These are phyloP conservation scores for Seiridium cupressi DNA, from an alignment of 2,329 filamentous ascomycete genomes.

Conservation along the genomic window DNA sequence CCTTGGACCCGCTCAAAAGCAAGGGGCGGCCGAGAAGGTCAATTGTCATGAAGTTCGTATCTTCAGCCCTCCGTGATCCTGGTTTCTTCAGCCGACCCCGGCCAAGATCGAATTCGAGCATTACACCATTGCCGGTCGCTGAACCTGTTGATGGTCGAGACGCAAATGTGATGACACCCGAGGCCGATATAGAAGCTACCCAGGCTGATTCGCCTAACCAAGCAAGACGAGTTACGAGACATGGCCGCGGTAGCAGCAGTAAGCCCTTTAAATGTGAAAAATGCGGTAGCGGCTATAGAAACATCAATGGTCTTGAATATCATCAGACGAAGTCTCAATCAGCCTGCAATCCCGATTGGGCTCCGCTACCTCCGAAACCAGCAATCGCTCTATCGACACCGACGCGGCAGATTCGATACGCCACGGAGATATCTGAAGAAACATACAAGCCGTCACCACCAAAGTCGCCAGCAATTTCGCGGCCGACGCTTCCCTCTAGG, in stretches of 20 bases:
- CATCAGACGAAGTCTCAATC: constrained; percentile 54
- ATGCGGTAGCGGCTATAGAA: constrained; percentile 56
- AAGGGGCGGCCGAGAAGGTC: constrained; percentile 27
- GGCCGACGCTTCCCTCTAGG: background rate
- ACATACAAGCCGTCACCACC: background rate
- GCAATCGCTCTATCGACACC: background rate
- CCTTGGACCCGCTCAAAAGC: constrained; percentile 20
- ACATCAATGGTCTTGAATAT: constrained; percentile 57
- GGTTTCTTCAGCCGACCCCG: constrained; percentile 11
- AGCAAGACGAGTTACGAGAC: background rate
- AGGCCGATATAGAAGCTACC: background rate
- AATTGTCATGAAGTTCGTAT: constrained; percentile 26
- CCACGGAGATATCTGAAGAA: background rate
- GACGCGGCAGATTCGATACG: background rate
- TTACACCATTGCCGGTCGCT: background rate
- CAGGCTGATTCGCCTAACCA: background rate
- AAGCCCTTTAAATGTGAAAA: constrained; percentile 47
- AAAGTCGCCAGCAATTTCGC: background rate
- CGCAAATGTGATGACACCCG: background rate
- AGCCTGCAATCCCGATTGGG: constrained; percentile 49
- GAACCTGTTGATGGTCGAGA: background rate
- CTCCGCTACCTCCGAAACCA: constrained; percentile 23
- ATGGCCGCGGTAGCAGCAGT: background rate
- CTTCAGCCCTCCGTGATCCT: constrained; percentile 22
- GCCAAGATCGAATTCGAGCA: background rate